Base-by-base conservation (phyloP, 2,329 filamentous ascomycete species). In the Lomentospora prolificans region DNA sequence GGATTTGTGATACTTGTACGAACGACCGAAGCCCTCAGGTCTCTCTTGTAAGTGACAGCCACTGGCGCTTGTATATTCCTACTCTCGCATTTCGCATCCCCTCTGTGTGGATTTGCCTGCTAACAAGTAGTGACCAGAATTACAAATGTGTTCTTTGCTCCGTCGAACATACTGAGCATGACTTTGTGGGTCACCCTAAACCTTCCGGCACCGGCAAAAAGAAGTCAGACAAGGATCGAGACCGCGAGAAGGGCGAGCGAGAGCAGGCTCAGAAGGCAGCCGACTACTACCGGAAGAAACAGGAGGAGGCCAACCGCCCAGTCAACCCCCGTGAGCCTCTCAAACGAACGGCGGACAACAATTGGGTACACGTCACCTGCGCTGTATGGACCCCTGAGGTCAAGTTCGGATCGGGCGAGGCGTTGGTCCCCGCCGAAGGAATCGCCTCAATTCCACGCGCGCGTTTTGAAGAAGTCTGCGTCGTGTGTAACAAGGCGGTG, bases 351-450 rank as follows among this genome's bases (percentile, higher is more conserved):
- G 89, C 87, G 3, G 90, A 95, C 67, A 97, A 97, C 72, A 97
- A 97, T 65, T 99, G 94, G 94, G 89, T 96, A 14, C 94, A 99
- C 67, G 90, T 97, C 27, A 86, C 87, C 36, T 99, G 94, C 66
- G 91, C 94, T 1, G 77, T 96, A 17, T 97, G 89, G 84, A 91
- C 87, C 9, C 85, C 90, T 0, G 94, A 99, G 69, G 86, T 96
- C 64, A 94, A 91, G 65, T 99, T 96, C 69, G 91, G 88, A 59
- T 89, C 89, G 63, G 87, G 90, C 17, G 84, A 85, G 64, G 83
- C 87, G 17, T 74, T 99, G 31, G 87, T 90, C 62, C 86, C 90
- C 30, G 90, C 89, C 2, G 94, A 99, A 71, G 92, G 92, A 19
- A 90, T 99, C 60, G 87, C 88, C 3, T 85, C 87, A 5, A 91